Conservation (phyloP, 1,139 yeast genomes). For the Pneumocystis murina region DNA sequence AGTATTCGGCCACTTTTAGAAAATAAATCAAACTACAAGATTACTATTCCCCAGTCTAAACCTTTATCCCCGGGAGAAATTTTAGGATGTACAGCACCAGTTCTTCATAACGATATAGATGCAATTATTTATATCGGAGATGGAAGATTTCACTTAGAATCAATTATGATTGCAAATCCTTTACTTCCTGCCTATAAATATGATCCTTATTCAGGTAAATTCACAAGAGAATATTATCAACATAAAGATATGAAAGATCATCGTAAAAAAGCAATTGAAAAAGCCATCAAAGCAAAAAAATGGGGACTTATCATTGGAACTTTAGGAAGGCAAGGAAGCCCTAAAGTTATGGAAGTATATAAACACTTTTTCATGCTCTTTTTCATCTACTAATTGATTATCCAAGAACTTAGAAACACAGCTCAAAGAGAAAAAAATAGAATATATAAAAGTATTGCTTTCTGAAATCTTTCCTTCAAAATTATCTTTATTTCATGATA, state of each 20-base stretch:
- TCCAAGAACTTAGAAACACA: constrained; percentile 29
- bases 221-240: constrained; percentile 78
- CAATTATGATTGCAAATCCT: constrained; percentile 96
- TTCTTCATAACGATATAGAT: constrained; percentile 44
- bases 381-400: background rate
- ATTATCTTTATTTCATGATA: constrained; percentile 81
- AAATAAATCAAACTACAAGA: constrained; percentile 21
- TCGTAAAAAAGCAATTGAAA: constrained; percentile 56
- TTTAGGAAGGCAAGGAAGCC: constrained; percentile 88
- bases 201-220: constrained; percentile 85
- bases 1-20: constrained; percentile 44
- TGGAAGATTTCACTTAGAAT: constrained; percentile 88
- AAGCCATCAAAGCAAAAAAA: constrained; percentile 35
- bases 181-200: constrained; percentile 79
- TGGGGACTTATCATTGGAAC: constrained; percentile 90
- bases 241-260: constrained; percentile 66
- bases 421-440: constrained; percentile 40
- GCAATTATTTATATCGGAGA: constrained; percentile 91
- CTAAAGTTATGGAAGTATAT: constrained; percentile 35
- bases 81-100: constrained; percentile 86
- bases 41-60: constrained; percentile 77
- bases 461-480: constrained; percentile 92
- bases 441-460: constrained; percentile 65
- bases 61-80: constrained; percentile 95
- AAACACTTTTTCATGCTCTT: background rate